Base-by-base conservation (phyloP, 129 eudicot genomes). In the Rutidosis leptorrhynchoides region DNA sequence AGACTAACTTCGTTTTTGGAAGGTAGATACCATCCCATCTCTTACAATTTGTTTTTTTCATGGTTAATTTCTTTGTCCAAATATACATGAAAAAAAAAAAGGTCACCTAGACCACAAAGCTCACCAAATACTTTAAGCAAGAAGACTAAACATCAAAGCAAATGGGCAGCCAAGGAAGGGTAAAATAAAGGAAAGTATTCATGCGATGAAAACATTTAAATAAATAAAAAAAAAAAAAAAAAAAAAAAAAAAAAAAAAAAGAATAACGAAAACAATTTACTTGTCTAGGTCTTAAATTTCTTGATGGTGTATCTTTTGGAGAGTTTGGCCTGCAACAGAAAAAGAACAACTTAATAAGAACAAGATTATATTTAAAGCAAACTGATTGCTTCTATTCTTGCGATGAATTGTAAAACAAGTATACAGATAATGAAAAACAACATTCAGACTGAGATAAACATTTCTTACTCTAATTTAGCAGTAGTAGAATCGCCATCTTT, bases 201-300 rank as follows among this genome's bases (percentile, higher is more conserved):
- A 12, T 28, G 63, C n/a, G 20, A 30, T 30, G 30, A 27, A 29
- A 67, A 24, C 16, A 7, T 20, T 5, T 48, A 25, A 65, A 17
- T 48, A 26, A 75, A 23, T 40, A 29, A 22, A 52, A 26, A 11
- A 23, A 68, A 27, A 28, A 11, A 66, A 25, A 65, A 17, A 58
- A 26, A 75, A 23, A 52, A 29, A 22, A 52, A 26, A 11, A 23
- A 68, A 27, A 12, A 48, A 23, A 49, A 52, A 23, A 70, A 69
- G 42, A 46, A 59, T 5, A 17, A 69, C 19, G 58, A 43, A 57
- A 69, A 76, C 3, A 66, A 88, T 83, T 80, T 77, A 89, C 96
- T 67, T 75, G 77, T 70, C 83, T 83, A 48, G 79, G 77, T 74
- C 87, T 81, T 58, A 81, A 68, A 30, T 58, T 75, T 32, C 77